Evolutionary conservation across 768 basidiomycete species (phyloP).

Genomic region (Pisolithus tinctorius): DNA sequence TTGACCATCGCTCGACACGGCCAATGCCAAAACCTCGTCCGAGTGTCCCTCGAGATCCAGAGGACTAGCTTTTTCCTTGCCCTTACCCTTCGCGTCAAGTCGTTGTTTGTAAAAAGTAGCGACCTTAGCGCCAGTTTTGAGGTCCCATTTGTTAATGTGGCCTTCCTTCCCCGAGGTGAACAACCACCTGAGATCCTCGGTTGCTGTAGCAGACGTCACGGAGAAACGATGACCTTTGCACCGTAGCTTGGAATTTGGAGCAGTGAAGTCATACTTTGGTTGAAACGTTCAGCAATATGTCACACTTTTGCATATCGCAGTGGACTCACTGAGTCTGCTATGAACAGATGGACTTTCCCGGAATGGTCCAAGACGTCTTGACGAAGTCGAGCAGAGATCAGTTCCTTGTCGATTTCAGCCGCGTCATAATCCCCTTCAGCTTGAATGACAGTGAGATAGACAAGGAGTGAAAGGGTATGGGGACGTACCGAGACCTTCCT

Average conservation of each 20-base stretch:
- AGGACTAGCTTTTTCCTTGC: constrained; percentile 49
- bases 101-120: constrained; percentile 56
- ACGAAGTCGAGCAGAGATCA: constrained; percentile 85
- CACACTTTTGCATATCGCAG: background rate
- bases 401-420: constrained; percentile 89
- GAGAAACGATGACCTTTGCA: constrained; percentile 72
- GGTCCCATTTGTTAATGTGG: constrained; percentile 78
- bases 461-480: background rate
- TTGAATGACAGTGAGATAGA: constrained; percentile 1
- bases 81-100: constrained; percentile 41
- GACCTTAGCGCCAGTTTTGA: constrained; percentile 54
- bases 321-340: constrained; percentile 61
- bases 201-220: constrained; percentile 75
- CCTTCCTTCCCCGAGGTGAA: constrained; percentile 93
- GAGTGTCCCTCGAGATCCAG: constrained; percentile 65
- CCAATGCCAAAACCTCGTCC: constrained; percentile 79
- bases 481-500: constrained; percentile 59
- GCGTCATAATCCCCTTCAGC: constrained; percentile 93
- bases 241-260: constrained; percentile 38
- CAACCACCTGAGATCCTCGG: constrained; percentile 66
- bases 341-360: constrained; percentile 77
- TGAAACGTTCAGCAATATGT: background rate
- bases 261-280: constrained; percentile 50
- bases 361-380: constrained; percentile 89
- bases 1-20: constrained; percentile 79